Conservation (phyloP, 305 asterid genomes). For the Coffea humblotiana region DNA sequence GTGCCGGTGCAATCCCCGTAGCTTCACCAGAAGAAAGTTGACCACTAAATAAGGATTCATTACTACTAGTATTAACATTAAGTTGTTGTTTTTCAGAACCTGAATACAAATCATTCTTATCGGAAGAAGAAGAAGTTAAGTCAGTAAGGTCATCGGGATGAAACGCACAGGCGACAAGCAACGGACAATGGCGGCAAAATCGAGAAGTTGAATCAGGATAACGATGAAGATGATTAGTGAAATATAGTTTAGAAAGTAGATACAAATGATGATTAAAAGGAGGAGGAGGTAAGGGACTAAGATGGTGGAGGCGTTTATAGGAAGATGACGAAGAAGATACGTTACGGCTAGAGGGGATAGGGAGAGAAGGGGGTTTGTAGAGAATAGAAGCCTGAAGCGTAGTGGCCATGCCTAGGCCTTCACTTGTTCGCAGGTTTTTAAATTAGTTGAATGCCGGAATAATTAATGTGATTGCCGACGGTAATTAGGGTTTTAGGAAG, state of each 20-base stretch:
- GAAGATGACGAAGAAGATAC: constrained; percentile 21
- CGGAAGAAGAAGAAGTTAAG: constrained; percentile 24
- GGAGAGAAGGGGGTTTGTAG: constrained; percentile 41
- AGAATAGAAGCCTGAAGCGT: constrained; percentile 70
- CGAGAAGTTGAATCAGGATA: constrained; percentile 26
- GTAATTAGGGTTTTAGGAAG: constrained; percentile 6
- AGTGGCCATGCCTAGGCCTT: constrained; percentile 14
- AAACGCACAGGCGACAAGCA: constrained; percentile 45
- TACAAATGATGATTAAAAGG: constrained; percentile 16
- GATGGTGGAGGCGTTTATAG: constrained; percentile 26
- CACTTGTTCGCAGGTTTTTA: too few relatives aligned
- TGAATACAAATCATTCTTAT: constrained; percentile 21
- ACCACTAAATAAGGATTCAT: background rate
- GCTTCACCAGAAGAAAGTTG: constrained; percentile 16
- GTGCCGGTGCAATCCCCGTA: constrained; percentile 4
- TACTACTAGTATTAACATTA: constrained; percentile 13
- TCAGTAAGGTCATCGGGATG: constrained; percentile 39
- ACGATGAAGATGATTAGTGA: background rate
- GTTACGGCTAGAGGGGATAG: constrained; percentile 40
- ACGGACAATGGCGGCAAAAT: constrained; percentile 42
- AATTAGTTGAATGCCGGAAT: too few relatives aligned
- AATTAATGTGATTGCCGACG: background rate
- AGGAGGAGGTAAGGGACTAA: constrained; percentile 18
- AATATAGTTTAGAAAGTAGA: background rate
- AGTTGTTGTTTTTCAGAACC: constrained; percentile 28